Evolutionary conservation across 2,329 filamentous ascomycete species (phyloP).

Genomic region (Sodiomyces alkalinus): DNA sequence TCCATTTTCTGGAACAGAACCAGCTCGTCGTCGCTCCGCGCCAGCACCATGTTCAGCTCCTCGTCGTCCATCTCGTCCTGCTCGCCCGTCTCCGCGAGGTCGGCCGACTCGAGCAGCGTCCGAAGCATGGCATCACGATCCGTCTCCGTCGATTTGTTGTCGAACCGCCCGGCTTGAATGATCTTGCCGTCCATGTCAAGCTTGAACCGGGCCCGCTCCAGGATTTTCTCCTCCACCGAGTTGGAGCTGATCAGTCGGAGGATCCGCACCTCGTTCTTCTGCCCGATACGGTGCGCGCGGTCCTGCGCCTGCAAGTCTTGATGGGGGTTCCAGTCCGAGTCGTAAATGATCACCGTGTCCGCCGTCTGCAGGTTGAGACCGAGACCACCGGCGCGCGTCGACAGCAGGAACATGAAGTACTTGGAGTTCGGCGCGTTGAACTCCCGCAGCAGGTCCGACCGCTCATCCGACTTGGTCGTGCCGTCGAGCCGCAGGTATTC

Average conservation of each 20-base stretch:
- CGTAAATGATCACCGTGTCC: constrained; percentile 98
- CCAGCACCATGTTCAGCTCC: constrained; percentile 87
- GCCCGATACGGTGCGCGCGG: constrained; percentile 98
- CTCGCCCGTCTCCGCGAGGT: constrained; percentile 51
- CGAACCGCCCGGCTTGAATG: constrained; percentile 97
- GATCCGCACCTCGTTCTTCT: constrained; percentile 98
- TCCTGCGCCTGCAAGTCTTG: constrained; percentile 98
- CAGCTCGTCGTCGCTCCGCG: constrained; percentile 72
- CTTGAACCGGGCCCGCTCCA: constrained; percentile 94
- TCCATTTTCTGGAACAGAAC: constrained; percentile 70
- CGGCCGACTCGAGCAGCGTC: constrained; percentile 77
- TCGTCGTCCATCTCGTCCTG: constrained; percentile 98
- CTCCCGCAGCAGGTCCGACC: constrained; percentile 71
- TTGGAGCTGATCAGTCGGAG: constrained; percentile 90
- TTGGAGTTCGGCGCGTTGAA: constrained; percentile 86
- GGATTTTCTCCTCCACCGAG: constrained; percentile 95
- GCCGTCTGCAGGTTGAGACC: constrained; percentile 95
- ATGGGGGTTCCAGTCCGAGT: constrained; percentile 99
- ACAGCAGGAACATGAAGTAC: constrained; percentile 97
- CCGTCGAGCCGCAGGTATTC: constrained; percentile 87
- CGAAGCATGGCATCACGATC: constrained; percentile 95
- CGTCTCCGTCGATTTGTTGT: constrained; percentile 97
- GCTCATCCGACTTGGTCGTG: constrained; percentile 94
- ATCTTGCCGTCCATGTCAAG: constrained; percentile 99
- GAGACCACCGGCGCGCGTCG: constrained; percentile 92